phyloP scores from a whole-genome alignment of 345 rosid genomes.

The Clausena lansium region DNA sequence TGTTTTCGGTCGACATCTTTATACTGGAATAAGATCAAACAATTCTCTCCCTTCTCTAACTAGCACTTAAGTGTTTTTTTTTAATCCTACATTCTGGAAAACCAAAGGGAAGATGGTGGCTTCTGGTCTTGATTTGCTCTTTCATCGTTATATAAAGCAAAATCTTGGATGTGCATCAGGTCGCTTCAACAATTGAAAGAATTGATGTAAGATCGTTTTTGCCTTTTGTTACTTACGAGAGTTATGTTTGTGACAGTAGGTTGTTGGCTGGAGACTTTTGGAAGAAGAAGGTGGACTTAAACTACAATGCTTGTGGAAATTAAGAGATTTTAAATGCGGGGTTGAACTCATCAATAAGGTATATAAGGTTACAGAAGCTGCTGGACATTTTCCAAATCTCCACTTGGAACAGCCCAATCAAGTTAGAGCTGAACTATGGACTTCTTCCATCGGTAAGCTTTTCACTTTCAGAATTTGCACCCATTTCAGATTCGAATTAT shows the following conservation, averaged over 20 bases:
- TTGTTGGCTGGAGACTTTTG: slow-evolving; percentile 87
- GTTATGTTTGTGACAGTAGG: slow-evolving; percentile 30
- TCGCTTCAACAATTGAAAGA: neutral
- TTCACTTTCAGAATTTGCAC: neutral
- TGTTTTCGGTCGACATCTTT: neutral
- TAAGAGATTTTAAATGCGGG: slow-evolving; percentile 72
- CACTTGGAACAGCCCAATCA: slow-evolving; percentile 70
- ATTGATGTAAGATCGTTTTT: neutral
- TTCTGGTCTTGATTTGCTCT: neutral
- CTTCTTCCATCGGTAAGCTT: slow-evolving; percentile 61
- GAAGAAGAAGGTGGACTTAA: slow-evolving; percentile 68
- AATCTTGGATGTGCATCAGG: neutral
- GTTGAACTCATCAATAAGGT: slow-evolving; percentile 87
- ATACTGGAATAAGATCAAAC: neutral
- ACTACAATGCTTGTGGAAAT: slow-evolving; percentile 85
- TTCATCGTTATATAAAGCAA: neutral
- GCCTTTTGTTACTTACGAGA: neutral
- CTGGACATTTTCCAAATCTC: slow-evolving; percentile 75
- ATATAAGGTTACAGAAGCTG: slow-evolving; percentile 48
- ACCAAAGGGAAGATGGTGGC: neutral
- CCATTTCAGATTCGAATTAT: neutral
- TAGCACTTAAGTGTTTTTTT: neutral
- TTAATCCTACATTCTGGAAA: neutral
- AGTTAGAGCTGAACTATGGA: slow-evolving; percentile 88
- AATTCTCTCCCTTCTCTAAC: neutral